These are phyloP conservation scores for Leptographium flavum DNA, from an alignment of 2,329 filamentous ascomycete species.

Conservation along the genomic window DNA sequence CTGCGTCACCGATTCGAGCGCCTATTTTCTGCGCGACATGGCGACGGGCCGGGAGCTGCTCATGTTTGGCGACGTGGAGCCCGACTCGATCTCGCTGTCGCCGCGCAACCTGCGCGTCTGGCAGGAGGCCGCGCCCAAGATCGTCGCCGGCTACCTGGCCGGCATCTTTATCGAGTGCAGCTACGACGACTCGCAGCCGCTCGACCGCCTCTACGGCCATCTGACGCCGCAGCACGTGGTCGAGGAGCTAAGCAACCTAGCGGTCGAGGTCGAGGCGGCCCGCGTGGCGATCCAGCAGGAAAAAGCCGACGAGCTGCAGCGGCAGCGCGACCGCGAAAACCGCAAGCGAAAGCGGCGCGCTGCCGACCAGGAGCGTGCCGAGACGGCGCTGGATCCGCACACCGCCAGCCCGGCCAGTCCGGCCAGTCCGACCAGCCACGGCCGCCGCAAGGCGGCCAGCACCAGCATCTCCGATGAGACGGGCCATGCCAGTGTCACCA, in stretches of 20 bases:
- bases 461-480: too few species aligned
- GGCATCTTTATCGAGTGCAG: constrained; percentile 95
- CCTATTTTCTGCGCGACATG: constrained; percentile 79
- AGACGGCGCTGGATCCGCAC: constrained; percentile 1
- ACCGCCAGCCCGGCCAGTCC: constrained; percentile 5
- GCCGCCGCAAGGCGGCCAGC: constrained; percentile 7
- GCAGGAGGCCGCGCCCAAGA: constrained; percentile 77
- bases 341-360: constrained; percentile 52
- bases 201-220: constrained; percentile 76
- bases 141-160: constrained; percentile 54
- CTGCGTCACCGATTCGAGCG: constrained; percentile 76
- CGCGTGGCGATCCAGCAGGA: constrained; percentile 17
- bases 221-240: constrained; percentile 72
- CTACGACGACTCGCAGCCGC: constrained; percentile 66
- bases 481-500: too few species aligned
- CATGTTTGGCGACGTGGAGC: constrained; percentile 92
- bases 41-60: constrained; percentile 62
- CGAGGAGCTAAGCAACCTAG: constrained; percentile 61
- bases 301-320: constrained; percentile 1
- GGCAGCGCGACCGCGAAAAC: constrained; percentile 19
- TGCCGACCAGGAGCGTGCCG: constrained; percentile 16
- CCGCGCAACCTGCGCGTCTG: constrained; percentile 75
- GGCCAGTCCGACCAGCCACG: too few species aligned
- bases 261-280: constrained; percentile 49
- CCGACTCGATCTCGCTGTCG: constrained; percentile 68